Evolutionary conservation across 2,329 filamentous ascomycete species (phyloP), one percentile per base, ranked within the genome.

Genomic region (Chaetomium sp.): DNA sequence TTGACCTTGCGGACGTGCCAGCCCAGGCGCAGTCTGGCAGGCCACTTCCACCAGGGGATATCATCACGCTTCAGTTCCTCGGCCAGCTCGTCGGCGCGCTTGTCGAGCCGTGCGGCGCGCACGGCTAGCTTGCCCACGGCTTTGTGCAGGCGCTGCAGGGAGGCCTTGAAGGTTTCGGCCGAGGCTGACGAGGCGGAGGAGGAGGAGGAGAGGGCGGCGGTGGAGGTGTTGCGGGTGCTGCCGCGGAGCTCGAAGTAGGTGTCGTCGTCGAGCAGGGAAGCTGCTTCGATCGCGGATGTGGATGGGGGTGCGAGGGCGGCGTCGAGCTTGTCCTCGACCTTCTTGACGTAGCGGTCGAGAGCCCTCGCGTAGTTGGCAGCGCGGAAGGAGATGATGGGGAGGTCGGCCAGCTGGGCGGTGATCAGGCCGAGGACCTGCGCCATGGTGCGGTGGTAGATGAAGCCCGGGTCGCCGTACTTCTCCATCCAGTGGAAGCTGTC

Each of bases 401-500:
- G 83, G 66, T 90, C 87, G 9, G 82, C 79, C 13, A 92, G 78
- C 67, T 85, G 84, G 4, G 86, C 86, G 0, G 87, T 80, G 25
- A 88, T 78, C 50, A 91, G 74, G 21, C 84, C 85, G 53, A 89
- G 81, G 13, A 93, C 75, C 73, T 90, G 88, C 2, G 89, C 83
- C 79, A 88, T 85, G 56, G 88, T 81, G 66, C 81, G 75, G 75
- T 92, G 90, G 72, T 92, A 91, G 54, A 83, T 79, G 63, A 87
- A 88, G 25, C 81, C 84, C 1, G 82, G 82, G 72, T 97, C 93
- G 50, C 91, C 92, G 68, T 86, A 95, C 27, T 83, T 85, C 62
- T 88, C 83, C 91, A 96, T 96, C 93, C 93, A 97, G 76, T 90
- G 82, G 76, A 93, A 95, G 72, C 88, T 92, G 75, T 96, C 93